phyloP scores from a whole-genome alignment of 345 rosid genomes.

The Lumnitzera littorea region DNA sequence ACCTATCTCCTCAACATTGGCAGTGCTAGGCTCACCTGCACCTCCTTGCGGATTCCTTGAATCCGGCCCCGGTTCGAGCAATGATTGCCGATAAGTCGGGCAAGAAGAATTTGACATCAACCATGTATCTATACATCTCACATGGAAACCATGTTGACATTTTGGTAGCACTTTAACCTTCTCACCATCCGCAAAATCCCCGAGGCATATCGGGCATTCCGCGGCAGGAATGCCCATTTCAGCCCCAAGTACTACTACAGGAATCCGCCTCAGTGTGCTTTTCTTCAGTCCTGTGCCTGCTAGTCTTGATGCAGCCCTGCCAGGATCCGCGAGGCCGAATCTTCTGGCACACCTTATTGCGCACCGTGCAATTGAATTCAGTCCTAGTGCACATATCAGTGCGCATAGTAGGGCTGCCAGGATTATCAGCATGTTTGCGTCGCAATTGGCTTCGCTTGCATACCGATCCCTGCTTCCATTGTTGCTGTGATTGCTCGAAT shows the following conservation, averaged over 20 bases:
- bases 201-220: slow-evolving; percentile 31
- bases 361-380: slow-evolving; percentile 14
- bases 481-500: neutral
- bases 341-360: slow-evolving; percentile 9
- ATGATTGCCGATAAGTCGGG: slow-evolving; percentile 26
- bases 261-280: slow-evolving; percentile 12
- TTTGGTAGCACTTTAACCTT: slow-evolving; percentile 29
- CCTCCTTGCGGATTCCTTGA: no score
- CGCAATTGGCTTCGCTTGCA: slow-evolving; percentile 10
- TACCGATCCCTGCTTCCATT: slow-evolving; percentile 3
- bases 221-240: slow-evolving; percentile 10
- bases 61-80: slow-evolving; percentile 9
- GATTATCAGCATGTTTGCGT: slow-evolving; percentile 21
- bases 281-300: slow-evolving; percentile 18
- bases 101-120: slow-evolving; percentile 26
- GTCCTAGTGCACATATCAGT: slow-evolving; percentile 16
- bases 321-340: slow-evolving; percentile 5
- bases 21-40: no score
- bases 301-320: slow-evolving; percentile 9
- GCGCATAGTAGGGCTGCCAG: slow-evolving; percentile 19
- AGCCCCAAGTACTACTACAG: slow-evolving; percentile 16
- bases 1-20: no score
- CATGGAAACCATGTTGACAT: slow-evolving; percentile 28
- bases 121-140: slow-evolving; percentile 28
- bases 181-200: slow-evolving; percentile 30